Evolutionary conservation across 208 protist genomes (phyloP), one percentile per base, ranked within the genome.

Genomic region (Acanthamoeba triangularis): DNA sequence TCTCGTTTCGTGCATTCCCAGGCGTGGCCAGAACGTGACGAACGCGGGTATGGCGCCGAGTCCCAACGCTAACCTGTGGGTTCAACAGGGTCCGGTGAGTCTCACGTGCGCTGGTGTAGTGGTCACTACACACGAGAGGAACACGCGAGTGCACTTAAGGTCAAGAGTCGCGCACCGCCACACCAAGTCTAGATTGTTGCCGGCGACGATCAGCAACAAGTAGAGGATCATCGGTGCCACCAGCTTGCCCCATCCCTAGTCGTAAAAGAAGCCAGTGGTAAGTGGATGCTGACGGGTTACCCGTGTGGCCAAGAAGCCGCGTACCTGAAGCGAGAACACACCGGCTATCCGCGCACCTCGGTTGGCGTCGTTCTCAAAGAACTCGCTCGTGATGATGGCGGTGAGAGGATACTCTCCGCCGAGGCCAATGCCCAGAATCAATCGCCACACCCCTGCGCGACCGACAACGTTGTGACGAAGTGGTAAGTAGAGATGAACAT

Each of bases 321-420:
- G 20, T 49, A 95, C 96, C 94, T 98, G 97, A 87, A 98, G 97
- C 11, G 96, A 95, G 41, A 98, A 98, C 1, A 97, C 97, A 1
- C 90, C 41, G 25, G 96, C 90, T 0, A 98, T 95, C 23, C 94
- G 61, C 8, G 35, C 37, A 5, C 78, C 78, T 35, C 94, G n/a
- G 20, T 94, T 95, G 25, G 87, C 37, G 65, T 95, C 59, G 33
- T 67, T 94, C 8, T 76, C 47, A 14, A 90, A 96, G 56, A 74
- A 87, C 52, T 98, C 97, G 23, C 78, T 72, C 0, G 95, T 91
- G 28, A 97, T 96, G 10, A 96, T 97, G 5, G 97, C 97, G 11
- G 87, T 94, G 35, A 98, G 78, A 10, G 97, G 97, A 67, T 98
- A 98, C 20, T 98, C 97, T n/a, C 97, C 97, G 56, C 97, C 97